phyloP scores from a whole-genome alignment of 1,284 basidiomycete genomes.

The Naganishia sp. region DNA sequence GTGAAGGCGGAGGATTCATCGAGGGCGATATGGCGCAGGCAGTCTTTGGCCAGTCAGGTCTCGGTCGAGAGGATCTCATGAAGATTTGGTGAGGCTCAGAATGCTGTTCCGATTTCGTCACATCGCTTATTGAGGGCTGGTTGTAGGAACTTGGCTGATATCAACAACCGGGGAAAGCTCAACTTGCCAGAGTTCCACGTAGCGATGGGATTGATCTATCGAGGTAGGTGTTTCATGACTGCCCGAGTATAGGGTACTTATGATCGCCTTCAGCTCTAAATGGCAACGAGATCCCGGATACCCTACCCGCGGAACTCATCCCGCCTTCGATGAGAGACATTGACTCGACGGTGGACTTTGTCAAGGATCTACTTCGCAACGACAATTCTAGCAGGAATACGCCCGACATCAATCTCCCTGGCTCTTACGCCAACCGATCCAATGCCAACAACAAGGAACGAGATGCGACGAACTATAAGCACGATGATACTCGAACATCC shows the following conservation, averaged over 20 bases:
- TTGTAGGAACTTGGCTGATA: constrained; percentile 80
- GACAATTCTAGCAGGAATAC: constrained; percentile 64
- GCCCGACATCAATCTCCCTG: constrained; percentile 58
- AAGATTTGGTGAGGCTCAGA: constrained; percentile 76
- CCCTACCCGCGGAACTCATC: constrained; percentile 83
- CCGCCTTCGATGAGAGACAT: constrained; percentile 92
- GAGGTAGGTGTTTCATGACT: constrained; percentile 63
- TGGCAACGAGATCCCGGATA: constrained; percentile 85
- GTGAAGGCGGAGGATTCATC: constrained; percentile 75
- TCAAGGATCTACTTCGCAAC: constrained; percentile 86
- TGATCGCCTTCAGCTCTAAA: constrained; percentile 68
- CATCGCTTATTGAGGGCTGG: too few species aligned
- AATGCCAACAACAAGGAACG: constrained; percentile 60
- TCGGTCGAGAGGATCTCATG: constrained; percentile 86
- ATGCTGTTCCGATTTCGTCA: neutral
- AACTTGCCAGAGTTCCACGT: constrained; percentile 97
- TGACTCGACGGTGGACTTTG: constrained; percentile 84
- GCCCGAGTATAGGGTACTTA: neutral
- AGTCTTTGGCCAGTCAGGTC: constrained; percentile 91
- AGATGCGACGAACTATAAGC: constrained; percentile 92
- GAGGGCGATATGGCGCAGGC: constrained; percentile 81
- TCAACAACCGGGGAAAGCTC: constrained; percentile 86
- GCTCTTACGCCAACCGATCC: constrained; percentile 50
- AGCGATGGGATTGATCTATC: constrained; percentile 97
- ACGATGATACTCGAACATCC: constrained; percentile 66